Evolutionary conservation across 1,284 basidiomycete genomes (phyloP), one percentile per base, ranked within the genome.

Genomic region (Trametes versicolor): DNA sequence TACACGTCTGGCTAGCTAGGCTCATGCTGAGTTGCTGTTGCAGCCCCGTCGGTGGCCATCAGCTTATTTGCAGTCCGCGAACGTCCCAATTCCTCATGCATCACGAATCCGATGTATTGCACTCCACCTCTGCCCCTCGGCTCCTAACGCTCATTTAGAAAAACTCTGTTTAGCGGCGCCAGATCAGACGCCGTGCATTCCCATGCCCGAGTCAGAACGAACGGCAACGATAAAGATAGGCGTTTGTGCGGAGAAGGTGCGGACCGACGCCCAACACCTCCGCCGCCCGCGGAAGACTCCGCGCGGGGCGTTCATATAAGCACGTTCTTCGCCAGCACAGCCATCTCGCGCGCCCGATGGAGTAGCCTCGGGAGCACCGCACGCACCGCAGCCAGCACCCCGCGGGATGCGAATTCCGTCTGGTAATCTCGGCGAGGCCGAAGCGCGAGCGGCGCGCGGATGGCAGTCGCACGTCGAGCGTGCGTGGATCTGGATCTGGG

Each of bases 321-420:
- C 61, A 51, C 45, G 52, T 56, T 62, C 54, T 62, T 57, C 61
- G 32, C 21, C 48, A 57, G 54, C 61, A 62, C 61, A 62, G 61
- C 61, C 61, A 57, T 62, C 21, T 21, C 23, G 29, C 37, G 21
- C 47, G 17, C 34, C 61, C 54, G 54, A 62, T 62, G 61, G 61
- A 45, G 61, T 51, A 62, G 61, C 48, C 25, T 62, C 61, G 61
- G 61, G 61, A 62, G 61, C 49, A 53, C 32, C 61, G 48, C 25
- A 23, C 37, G 29, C 25, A 17, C 23, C n/a, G 9, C 10, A n/a
- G 23, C 19, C 21, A 21, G 29, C 23, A 9, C 23, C 25, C 32
- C 37, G 53, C 60, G 54, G 54, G 61, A 62, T 29, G 54, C 45
- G 48, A 36, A 34, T 62, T 62, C 61, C 54, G 61, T 43, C 39